Evolutionary conservation across 768 basidiomycete species (phyloP), one percentile per base, ranked within the genome.

Genomic region (Tulasnella sp.): DNA sequence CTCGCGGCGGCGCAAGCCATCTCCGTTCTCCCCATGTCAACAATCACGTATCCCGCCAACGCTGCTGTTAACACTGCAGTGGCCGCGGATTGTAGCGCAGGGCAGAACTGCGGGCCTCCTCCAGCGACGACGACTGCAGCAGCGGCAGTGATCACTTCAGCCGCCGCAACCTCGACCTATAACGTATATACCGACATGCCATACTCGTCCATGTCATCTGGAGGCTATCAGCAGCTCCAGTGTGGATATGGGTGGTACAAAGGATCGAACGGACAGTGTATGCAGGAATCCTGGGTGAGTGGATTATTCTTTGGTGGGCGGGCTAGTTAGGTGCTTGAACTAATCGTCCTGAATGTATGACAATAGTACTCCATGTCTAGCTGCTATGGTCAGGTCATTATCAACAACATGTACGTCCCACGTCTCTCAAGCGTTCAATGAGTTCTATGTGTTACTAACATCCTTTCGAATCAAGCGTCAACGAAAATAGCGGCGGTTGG

Each of bases 201-300:
- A 27, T 86, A 86, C 68, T 73, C 76, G 11, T 73, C 76, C 30
- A 84, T 83, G 72, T 73, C 72, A 69, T 66, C 66, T 31, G 85
- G 83, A 58, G 85, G 84, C 25, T 87, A 86, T 70, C 73, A 75
- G 68, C 77, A 74, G 68, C 70, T 86, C 68, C 70, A 76, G 63
- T 87, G 85, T 67, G 85, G 85, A 52, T 87, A 87, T 67, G 85
- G 84, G 24, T 82, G 81, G 66, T 65, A 69, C 49, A 84, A 83
- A 70, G 69, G 68, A 57, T 71, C 68, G 9, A 76, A 83, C 67
- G 82, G 82, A 31, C 74, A 72, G 49, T 87, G 85, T 68, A 60
- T 69, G 21, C 64, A 72, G 24, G 68, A 79, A 67, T 75, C 76
- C 53, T 86, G 85, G 84, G 83, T 84, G 65, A 61, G 76, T 73